These are phyloP conservation scores for Basipetospora chlamydospora DNA, from an alignment of 2,329 filamentous ascomycete genomes.

Conservation along the genomic window DNA sequence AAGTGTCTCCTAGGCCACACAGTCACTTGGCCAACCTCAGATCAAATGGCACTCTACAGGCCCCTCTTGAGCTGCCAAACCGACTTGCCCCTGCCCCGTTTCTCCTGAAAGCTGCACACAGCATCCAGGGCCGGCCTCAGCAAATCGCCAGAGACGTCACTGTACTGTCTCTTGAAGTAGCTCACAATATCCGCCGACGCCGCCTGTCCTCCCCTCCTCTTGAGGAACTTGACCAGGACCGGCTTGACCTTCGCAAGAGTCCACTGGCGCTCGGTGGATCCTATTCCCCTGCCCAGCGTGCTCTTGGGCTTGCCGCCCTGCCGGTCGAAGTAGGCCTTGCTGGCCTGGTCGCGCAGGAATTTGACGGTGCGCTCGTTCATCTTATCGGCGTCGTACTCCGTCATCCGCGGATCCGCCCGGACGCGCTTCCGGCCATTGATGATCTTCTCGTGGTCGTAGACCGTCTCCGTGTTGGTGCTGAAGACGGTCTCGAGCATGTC, in stretches of 20 bases:
- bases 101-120: conserved; percentile 61
- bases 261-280: conserved; percentile 2
- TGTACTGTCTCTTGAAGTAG: conserved; percentile 8
- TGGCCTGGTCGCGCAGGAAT: conserved; percentile 28
- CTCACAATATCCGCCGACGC: conserved; percentile 37
- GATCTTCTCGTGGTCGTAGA: conserved; percentile 85
- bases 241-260: conserved; percentile 1
- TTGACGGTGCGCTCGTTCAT: conserved; percentile 7
- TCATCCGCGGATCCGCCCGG: conserved; percentile 60
- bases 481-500: conserved; percentile 85
- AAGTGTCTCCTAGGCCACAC: too few species aligned
- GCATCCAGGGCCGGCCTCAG: conserved; percentile 70
- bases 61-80: conserved; percentile 35
- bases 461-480: conserved; percentile 74
- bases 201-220: conserved; percentile 60
- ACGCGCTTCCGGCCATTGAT: conserved; percentile 61
- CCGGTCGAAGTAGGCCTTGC: conserved; percentile 37
- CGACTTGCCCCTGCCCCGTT: conserved; percentile 36
- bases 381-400: conserved; percentile 48
- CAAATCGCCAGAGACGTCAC: conserved; percentile 8
- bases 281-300: not conserved
- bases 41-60: too few species aligned
- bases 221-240: conserved; percentile 40
- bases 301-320: conserved; percentile 25
- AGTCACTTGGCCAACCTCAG: too few species aligned